Evolutionary conservation across 1,284 basidiomycete species (phyloP), one percentile per base, ranked within the genome.

Genomic region (Cutaneotrichosporon sp.): DNA sequence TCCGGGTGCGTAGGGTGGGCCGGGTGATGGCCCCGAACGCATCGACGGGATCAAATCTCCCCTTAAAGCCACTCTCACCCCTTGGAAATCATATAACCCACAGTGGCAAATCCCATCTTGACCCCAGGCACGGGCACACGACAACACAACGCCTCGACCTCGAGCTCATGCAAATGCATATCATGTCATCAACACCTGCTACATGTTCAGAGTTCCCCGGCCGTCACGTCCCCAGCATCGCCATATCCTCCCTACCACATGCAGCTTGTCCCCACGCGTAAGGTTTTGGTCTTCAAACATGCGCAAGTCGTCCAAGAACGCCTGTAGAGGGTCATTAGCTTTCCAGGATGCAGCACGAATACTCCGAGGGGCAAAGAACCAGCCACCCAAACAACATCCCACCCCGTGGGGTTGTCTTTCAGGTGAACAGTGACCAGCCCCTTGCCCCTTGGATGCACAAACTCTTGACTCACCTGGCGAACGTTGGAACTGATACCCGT

Each of bases 171-270:
- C 21, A 14, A 8, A 41, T 41, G 21, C 21, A 13, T 40, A 10
- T 21, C 21, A 41, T 41, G 13, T 41, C 15, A 30, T 30, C 26
- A 22, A 13, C n/a, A 3, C 14, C 22, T 7, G 5, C 12, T 45
- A 45, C 46, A 40, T 39, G 5, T 18, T 33, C 22, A 12, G 7
- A 8, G 47, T 49, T 15, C 30, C 20, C 13, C 41, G 35, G 17
- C 72, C 72, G 34, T 68, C 63, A 1, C 65, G 42, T 1, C 86
- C 83, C 90, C 90, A 96, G 55, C 82, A 85, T 58, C 86, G 83
- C 91, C 91, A 96, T 84, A 96, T 94, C 61, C 91, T 77, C 58
- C 91, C 84, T 4, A 96, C 79, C 4, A 92, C 85, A 46, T 79
- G 75, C 64, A 88, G 70, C 74, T 91, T 91, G 64, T 87, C 86